Percentiles rank a stretch among this genome's conserved stretches.
These are phyloP conservation scores for Medicago truncatula DNA, from an alignment of 306 rosid genomes.

Conservation along the genomic window DNA sequence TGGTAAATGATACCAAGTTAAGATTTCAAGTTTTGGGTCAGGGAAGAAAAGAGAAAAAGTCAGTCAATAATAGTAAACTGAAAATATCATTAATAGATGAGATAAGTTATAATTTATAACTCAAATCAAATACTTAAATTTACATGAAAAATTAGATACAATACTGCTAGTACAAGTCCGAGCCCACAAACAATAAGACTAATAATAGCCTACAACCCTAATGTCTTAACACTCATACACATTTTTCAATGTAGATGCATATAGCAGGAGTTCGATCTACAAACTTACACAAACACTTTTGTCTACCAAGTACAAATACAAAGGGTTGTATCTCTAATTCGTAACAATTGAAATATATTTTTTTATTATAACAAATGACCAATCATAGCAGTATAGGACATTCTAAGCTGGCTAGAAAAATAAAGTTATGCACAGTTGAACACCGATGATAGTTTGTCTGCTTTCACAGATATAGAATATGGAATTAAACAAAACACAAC, in stretches of 20 bases:
- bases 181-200: not conserved
- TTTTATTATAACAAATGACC: not conserved
- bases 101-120: not conserved
- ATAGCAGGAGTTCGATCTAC: not conserved
- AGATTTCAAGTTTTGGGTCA: not conserved
- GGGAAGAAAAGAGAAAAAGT: not conserved
- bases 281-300: not conserved
- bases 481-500: not conserved
- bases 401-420: slow-evolving; percentile 11
- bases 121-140: not conserved
- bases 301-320: not conserved
- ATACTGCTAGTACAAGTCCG: not conserved
- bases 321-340: not conserved
- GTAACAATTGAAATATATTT: not conserved
- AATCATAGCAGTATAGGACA: too few relatives aligned
- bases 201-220: not conserved
- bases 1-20: not conserved
- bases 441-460: not conserved
- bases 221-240: not conserved
- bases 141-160: not conserved
- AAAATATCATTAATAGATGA: not conserved
- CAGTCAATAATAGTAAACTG: not conserved
- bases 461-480: not conserved
- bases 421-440: not conserved
- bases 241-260: not conserved